Evolutionary conservation across 2,329 filamentous ascomycete species (phyloP).

Genomic region (Hymenoscyphus scutula): DNA sequence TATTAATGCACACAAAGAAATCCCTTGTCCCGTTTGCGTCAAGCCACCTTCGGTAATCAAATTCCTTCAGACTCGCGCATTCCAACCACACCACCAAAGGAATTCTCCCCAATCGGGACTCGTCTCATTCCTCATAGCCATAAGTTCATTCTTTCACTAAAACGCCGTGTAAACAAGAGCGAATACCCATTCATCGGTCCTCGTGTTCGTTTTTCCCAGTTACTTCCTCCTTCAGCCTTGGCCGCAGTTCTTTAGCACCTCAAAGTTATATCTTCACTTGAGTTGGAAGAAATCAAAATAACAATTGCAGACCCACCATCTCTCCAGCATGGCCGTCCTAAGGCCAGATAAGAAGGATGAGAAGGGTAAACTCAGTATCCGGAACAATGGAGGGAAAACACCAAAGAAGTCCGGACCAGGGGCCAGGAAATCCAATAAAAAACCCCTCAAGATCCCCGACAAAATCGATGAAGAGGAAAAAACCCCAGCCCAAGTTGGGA

Average conservation of each 20-base stretch:
- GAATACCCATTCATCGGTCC: neutral
- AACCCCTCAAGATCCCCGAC: no score
- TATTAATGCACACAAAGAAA: conserved; percentile 3
- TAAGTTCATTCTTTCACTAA: neutral
- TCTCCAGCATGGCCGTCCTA: neutral
- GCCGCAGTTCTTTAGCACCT: no score
- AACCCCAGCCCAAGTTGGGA: no score
- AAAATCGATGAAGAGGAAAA: no score
- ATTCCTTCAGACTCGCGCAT: conserved; percentile 2
- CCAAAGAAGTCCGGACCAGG: no score
- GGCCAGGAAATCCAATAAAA: no score
- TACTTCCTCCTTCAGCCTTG: neutral
- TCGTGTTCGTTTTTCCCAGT: neutral
- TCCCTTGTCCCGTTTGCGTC: neutral
- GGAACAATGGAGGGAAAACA: no score
- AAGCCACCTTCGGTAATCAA: neutral
- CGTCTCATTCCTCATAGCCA: conserved; percentile 1
- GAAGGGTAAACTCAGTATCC: no score
- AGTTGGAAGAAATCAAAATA: neutral
- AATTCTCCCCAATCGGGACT: conserved; percentile 5
- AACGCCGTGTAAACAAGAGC: neutral
- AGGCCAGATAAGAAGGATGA: neutral
- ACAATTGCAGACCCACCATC: neutral
- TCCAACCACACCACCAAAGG: neutral
- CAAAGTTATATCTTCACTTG: neutral